Evolutionary conservation across 1,284 basidiomycete species (phyloP).

Genomic region (Trichosporon sp.): DNA sequence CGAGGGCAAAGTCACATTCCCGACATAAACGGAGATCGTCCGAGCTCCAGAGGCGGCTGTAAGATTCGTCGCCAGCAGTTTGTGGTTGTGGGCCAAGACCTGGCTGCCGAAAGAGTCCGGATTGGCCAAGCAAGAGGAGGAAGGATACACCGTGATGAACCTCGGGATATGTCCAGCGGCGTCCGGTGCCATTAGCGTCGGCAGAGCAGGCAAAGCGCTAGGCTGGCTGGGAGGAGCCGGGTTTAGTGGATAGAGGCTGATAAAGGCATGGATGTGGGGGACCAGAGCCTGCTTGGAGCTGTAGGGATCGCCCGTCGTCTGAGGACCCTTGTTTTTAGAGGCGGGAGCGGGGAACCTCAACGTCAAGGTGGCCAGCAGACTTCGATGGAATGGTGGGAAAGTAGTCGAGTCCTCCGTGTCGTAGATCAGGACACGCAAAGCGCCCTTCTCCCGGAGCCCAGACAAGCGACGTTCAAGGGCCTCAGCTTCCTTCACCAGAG

Average conservation of each 20-base stretch:
- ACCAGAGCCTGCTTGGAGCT: conserved; percentile 33
- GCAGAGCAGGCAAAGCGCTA: conserved; percentile 40
- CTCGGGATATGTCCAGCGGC: conserved; percentile 23
- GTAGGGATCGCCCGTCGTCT: conserved; percentile 33
- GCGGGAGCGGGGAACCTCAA: conserved; percentile 38
- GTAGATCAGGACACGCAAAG: conserved; percentile 44
- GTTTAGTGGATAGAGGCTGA: conserved; percentile 44
- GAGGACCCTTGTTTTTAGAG: conserved; percentile 7
- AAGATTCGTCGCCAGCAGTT: conserved; percentile 38
- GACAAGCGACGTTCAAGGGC: conserved; percentile 38
- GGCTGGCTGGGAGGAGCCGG: conserved; percentile 38
- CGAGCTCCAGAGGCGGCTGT: conserved; percentile 25
- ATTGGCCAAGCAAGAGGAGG: conserved; percentile 33
- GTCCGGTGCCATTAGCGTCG: conserved; percentile 34
- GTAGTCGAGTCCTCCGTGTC: conserved; percentile 44
- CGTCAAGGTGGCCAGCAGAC: conserved; percentile 42
- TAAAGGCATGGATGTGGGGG: conserved; percentile 42
- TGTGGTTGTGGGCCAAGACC: conserved; percentile 37
- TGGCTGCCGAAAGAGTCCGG: conserved; percentile 43
- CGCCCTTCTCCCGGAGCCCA: conserved; percentile 37
- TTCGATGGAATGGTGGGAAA: conserved; percentile 46
- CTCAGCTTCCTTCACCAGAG: conserved; percentile 44
- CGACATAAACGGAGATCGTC: conserved; percentile 37
- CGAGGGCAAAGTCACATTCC: conserved; percentile 34
- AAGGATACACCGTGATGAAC: conserved; percentile 43